Evolutionary conservation across 495 filamentous ascomycete genomes (phyloP).

Genomic region (Chlorociboria aeruginascens): DNA sequence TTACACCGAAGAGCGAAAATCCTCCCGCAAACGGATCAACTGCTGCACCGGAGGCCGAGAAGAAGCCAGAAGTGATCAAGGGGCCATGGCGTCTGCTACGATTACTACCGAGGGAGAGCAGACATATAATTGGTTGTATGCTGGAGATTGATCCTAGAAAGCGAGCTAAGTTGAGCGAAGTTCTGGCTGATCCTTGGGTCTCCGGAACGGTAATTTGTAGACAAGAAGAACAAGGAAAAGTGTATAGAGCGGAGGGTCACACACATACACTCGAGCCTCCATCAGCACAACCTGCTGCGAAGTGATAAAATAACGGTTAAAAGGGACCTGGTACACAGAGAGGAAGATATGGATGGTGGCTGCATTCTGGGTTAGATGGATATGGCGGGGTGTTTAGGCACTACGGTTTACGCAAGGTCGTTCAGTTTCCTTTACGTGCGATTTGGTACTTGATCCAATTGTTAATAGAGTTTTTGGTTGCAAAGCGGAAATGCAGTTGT

Average conservation of each 20-base stretch:
- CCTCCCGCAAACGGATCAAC: constrained; percentile 1
- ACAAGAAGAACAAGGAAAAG: constrained; percentile 30
- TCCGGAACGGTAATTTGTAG: constrained; percentile 49
- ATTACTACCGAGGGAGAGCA: constrained; percentile 77
- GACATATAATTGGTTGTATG: constrained; percentile 87
- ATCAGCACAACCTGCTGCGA: constrained; percentile 2
- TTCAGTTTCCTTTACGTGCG: no score
- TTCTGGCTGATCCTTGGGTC: constrained; percentile 86
- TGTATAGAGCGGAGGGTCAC: constrained; percentile 38
- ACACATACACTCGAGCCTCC: constrained; percentile 43
- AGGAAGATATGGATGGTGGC: constrained; percentile 2
- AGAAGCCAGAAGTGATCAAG: constrained; percentile 68
- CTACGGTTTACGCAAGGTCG: background rate
- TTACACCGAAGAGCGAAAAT: constrained; percentile 11
- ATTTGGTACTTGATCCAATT: no score
- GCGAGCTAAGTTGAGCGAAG: constrained; percentile 72
- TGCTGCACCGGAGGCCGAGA: constrained; percentile 28
- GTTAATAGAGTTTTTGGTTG: background rate
- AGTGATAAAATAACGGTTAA: background rate
- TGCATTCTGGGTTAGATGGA: background rate
- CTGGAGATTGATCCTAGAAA: constrained; percentile 77
- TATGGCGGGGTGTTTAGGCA: background rate
- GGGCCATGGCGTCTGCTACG: constrained; percentile 91
- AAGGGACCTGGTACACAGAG: background rate
- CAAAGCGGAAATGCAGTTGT: background rate